A percentile compares a stretch with the other conserved stretches of the same genome.
These are phyloP conservation scores for Anthostomella pinea DNA, from an alignment of 2,329 filamentous ascomycete species.

Conservation along the genomic window DNA sequence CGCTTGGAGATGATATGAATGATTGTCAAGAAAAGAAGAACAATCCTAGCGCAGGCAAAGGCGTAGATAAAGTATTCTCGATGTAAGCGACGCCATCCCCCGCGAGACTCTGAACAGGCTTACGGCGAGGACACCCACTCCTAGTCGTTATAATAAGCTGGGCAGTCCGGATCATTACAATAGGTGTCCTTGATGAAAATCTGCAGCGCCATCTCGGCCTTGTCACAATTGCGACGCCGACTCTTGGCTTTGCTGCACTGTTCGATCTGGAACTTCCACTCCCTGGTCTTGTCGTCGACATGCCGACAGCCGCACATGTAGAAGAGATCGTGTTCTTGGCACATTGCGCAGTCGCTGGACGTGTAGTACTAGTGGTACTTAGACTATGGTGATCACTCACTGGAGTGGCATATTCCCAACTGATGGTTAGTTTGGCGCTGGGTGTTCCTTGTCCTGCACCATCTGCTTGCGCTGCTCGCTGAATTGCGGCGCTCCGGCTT, in stretches of 20 bases:
- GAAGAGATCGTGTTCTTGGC: constrained; percentile 24
- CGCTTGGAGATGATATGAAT: constrained; percentile 30
- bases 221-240: constrained; percentile 17
- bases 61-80: constrained; percentile 30
- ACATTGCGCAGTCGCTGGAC: too few species aligned
- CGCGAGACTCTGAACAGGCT: too few species aligned
- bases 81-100: too few species aligned
- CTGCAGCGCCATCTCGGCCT: constrained; percentile 22
- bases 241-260: constrained; percentile 18
- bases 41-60: constrained; percentile 27
- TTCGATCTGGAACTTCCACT: constrained; percentile 21
- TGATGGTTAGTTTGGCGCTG: too few species aligned
- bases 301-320: constrained; percentile 26
- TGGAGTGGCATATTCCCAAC: too few species aligned
- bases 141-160: constrained; percentile 12
- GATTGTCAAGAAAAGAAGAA: constrained; percentile 27
- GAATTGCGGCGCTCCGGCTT: too few species aligned
- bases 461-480: too few species aligned
- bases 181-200: constrained; percentile 23
- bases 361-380: too few species aligned
- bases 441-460: too few species aligned
- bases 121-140: too few species aligned
- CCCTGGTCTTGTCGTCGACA: constrained; percentile 16
- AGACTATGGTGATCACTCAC: too few species aligned
- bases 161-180: constrained; percentile 25